A percentile compares a stretch with the other conserved stretches of the same genome.
phyloP scores from a whole-genome alignment of 352 stramenopile species.

The Globisporangium abappressorium region DNA sequence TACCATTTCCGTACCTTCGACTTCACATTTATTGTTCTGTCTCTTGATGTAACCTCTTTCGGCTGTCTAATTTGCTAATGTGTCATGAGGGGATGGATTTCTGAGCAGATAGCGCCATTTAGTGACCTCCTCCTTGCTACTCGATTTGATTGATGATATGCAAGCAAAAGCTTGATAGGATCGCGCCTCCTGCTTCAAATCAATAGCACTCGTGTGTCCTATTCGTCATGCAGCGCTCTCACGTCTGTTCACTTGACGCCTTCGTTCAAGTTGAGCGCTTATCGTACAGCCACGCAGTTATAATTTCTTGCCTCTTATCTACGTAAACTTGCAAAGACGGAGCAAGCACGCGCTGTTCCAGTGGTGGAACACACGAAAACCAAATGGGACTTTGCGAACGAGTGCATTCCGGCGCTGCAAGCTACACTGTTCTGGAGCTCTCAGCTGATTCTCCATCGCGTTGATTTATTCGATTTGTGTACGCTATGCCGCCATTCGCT shows the following conservation, averaged over 20 bases:
- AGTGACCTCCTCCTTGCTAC: background rate
- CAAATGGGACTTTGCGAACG: too few relatives aligned
- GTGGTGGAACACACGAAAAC: background rate
- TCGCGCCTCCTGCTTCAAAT: background rate
- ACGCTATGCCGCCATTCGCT: background rate
- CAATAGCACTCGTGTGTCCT: background rate
- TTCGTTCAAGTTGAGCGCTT: background rate
- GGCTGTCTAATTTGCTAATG: background rate
- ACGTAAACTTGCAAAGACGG: background rate
- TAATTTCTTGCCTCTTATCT: background rate
- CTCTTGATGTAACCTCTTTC: background rate
- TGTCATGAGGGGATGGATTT: background rate
- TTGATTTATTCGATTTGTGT: background rate
- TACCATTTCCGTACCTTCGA: background rate
- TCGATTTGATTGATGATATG: background rate
- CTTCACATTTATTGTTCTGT: background rate
- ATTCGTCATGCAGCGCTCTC: constrained; percentile 1
- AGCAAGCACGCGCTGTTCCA: background rate
- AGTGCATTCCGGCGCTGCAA: constrained; percentile 6
- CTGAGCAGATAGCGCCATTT: background rate
- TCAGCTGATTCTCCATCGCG: background rate
- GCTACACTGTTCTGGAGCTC: background rate
- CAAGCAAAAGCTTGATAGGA: background rate
- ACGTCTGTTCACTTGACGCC: background rate
- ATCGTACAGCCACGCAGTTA: background rate